Evolutionary conservation across 768 basidiomycete species (phyloP), one percentile per base, ranked within the genome.

Genomic region (Termitomyces heimii): DNA sequence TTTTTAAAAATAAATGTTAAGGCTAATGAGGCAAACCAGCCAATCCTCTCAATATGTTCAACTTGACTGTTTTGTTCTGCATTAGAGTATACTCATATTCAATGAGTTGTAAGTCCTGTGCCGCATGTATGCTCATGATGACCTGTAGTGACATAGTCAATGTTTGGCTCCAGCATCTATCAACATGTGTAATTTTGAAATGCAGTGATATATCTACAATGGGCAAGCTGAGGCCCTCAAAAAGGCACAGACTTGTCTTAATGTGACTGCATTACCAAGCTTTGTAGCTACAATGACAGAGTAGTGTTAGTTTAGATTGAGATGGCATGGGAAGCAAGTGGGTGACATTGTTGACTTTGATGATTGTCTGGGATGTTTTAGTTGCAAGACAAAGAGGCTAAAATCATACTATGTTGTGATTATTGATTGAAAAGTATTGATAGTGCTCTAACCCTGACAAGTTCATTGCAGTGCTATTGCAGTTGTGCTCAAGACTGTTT

Each of bases 341-440:
- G 32, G 35, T 46, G 20, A 54, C 44, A 3, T 44, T 34, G n/a
- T 54, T 44, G 44, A 54, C 54, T 46, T 54, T 44, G 32, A 54
- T 54, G 4, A 54, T 54, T 3, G 44, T 54, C 54, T 54, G 12
- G 18, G 16, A 24, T 7, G 31, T 53, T 12, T 22, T 20, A 13
- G 18, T 18, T 9, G 6, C n/a, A 4, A 16, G 26, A 26, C 10
- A 2, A 12, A 4, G 39, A 10, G n/a, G 0, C 0, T 9, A 9
- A 5, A 26, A n/a, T 26, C 54, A 3, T 22, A 45, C 75, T 71
- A 82, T 63, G 7, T 65, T 64, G 57, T 81, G 80, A n/a, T 70
- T 69, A 58, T 80, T 76, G 34, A 81, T 74, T 2, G 73, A 67
- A 62, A 82, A 69, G 55, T 72, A 64, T 22, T 73, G 69, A 53